phyloP scores from a whole-genome alignment of 495 filamentous ascomycete genomes.

The Annulohypoxylon stygium region DNA sequence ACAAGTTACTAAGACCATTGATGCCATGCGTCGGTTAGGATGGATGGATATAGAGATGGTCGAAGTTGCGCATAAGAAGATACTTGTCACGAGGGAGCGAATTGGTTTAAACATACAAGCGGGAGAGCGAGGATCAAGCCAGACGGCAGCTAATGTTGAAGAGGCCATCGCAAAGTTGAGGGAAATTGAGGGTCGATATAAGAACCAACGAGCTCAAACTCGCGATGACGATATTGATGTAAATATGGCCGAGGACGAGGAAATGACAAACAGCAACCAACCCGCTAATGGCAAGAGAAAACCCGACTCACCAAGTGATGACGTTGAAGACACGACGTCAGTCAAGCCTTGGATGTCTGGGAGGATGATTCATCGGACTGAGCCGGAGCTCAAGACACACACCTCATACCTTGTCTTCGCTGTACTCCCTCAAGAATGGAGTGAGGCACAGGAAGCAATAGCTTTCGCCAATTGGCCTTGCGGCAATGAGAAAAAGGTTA shows the following conservation, averaged over 20 bases:
- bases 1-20: slow-evolving; percentile 87
- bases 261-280: slow-evolving; percentile 40
- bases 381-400: slow-evolving; percentile 92
- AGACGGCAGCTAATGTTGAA: slow-evolving; percentile 74
- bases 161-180: slow-evolving; percentile 80
- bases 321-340: slow-evolving; percentile 48
- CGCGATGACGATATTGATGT: slow-evolving; percentile 47
- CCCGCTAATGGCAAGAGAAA: slow-evolving; percentile 43
- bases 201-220: slow-evolving; percentile 63
- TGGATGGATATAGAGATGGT: slow-evolving; percentile 96
- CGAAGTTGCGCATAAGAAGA: slow-evolving; percentile 78
- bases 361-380: slow-evolving; percentile 79
- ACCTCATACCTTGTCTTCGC: slow-evolving; percentile 97
- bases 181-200: slow-evolving; percentile 76
- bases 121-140: slow-evolving; percentile 57
- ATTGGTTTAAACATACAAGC: slow-evolving; percentile 67
- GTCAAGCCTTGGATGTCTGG: slow-evolving; percentile 69
- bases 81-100: slow-evolving; percentile 87
- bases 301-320: slow-evolving; percentile 17
- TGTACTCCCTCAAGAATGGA: slow-evolving; percentile 86
- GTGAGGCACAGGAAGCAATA: slow-evolving; percentile 80
- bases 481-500: slow-evolving; percentile 57
- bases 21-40: slow-evolving; percentile 77
- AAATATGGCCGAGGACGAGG: slow-evolving; percentile 49
- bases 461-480: slow-evolving; percentile 73